A percentile compares a stretch with the other conserved stretches of the same genome.
These are phyloP conservation scores for Gnaphalium uliginosum DNA, from an alignment of 129 eudicot species.

Conservation along the genomic window DNA sequence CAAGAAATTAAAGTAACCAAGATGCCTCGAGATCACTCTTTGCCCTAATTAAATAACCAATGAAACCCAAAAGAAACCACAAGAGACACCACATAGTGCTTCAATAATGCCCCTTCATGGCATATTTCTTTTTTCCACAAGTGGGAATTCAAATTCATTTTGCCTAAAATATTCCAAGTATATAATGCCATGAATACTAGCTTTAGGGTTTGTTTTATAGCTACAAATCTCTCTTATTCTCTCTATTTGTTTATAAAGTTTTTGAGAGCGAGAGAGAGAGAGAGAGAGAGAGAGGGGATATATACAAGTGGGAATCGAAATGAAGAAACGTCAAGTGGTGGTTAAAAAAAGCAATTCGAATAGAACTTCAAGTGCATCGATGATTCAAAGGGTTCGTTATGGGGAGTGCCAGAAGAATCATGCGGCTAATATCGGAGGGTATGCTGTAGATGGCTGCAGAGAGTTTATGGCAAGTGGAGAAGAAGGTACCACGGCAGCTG, in stretches of 20 bases:
- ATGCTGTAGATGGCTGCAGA: constrained; percentile 43
- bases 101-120: constrained; percentile 28
- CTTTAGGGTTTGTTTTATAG: constrained; percentile 32
- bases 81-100: not conserved
- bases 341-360: constrained; percentile 28
- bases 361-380: constrained; percentile 28
- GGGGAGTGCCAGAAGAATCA: constrained; percentile 51
- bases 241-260: constrained; percentile 20
- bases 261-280: constrained; percentile 24
- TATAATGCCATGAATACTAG: constrained; percentile 34
- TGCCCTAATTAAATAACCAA: not conserved
- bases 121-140: constrained; percentile 36
- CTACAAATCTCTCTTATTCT: constrained; percentile 7
- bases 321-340: constrained; percentile 50
- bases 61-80: not conserved
- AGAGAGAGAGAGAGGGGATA: not conserved
- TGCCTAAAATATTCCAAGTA: constrained; percentile 6
- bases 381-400: constrained; percentile 32
- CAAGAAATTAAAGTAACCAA: not conserved
- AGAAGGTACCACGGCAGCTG: constrained; percentile 56
- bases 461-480: constrained; percentile 70
- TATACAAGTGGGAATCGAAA: not conserved
- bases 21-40: not conserved
- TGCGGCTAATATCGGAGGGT: constrained; percentile 49
- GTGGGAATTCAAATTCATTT: constrained; percentile 36